Conservation (phyloP, 179 eudicot genomes). For the Amaranthus tricolor region DNA sequence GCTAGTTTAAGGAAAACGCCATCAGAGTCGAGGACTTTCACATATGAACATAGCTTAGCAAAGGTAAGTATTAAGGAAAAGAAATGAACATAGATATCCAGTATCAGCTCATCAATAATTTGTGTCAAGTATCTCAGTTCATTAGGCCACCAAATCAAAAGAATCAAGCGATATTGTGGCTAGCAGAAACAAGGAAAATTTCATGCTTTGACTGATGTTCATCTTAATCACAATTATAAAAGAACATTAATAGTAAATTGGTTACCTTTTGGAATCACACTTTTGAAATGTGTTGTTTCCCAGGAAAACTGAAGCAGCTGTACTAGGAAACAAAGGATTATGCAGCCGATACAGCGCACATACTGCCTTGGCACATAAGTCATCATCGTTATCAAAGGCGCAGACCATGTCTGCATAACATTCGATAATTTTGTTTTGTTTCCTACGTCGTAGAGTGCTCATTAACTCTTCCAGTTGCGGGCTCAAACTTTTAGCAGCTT, state of each 20-base stretch:
- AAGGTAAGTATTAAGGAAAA: no score
- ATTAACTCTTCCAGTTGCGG: not conserved
- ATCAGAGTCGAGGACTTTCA: no score
- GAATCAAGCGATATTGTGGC: not conserved
- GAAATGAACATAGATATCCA: no score
- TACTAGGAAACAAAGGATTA: not conserved
- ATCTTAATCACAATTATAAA: not conserved
- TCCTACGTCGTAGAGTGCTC: not conserved
- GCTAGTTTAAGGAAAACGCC: no score
- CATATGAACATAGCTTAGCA: no score
- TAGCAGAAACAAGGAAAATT: not conserved
- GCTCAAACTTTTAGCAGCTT: not conserved
- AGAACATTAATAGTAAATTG: no score
- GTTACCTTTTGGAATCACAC: slow-evolving; percentile 26
- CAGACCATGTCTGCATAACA: slow-evolving; percentile 20
- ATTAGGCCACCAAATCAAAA: not conserved
- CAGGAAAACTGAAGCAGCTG: not conserved
- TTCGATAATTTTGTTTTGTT: not conserved
- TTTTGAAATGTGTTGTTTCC: slow-evolving; percentile 14
- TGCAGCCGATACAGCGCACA: slow-evolving; percentile 35
- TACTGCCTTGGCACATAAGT: slow-evolving; percentile 37
- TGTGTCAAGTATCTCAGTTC: no score
- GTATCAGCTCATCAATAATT: no score
- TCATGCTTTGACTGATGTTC: slow-evolving; percentile 1
- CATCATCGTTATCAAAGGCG: slow-evolving; percentile 25